phyloP scores from a whole-genome alignment of 83 land plant genomes.

The Diphasiastrum complanatum region DNA sequence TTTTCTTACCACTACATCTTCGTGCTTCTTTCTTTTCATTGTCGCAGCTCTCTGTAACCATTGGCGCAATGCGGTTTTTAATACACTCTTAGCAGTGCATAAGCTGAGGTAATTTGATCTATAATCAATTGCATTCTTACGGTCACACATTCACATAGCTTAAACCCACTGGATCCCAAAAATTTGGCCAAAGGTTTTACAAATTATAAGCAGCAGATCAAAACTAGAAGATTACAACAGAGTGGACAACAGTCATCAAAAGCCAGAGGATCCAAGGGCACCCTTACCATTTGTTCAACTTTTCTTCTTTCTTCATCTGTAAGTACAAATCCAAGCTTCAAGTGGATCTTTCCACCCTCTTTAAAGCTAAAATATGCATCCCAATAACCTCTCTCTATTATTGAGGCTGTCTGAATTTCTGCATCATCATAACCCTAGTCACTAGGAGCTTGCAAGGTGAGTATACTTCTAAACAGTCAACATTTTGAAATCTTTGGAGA shows the following conservation, averaged over 20 bases:
- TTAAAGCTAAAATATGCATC: conserved; percentile 29
- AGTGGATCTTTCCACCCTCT: conserved; percentile 33
- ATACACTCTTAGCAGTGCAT: too few species aligned
- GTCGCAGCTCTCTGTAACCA: conserved; percentile 21
- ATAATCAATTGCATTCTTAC: conserved; percentile 2
- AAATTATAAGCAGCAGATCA: not conserved
- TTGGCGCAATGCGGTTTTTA: too few species aligned
- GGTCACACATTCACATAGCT: not conserved
- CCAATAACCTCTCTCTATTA: conserved; percentile 31
- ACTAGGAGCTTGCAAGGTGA: not conserved
- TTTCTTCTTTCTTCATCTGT: conserved; percentile 35
- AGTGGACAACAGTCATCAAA: not conserved
- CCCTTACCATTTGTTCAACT: conserved; percentile 34
- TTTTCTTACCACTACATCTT: conserved; percentile 10
- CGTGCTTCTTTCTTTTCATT: conserved; percentile 1
- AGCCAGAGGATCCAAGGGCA: not conserved
- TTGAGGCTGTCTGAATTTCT: conserved; percentile 35
- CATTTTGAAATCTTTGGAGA: not conserved
- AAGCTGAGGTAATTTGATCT: too few species aligned
- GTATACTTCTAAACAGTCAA: not conserved
- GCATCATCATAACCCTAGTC: not conserved
- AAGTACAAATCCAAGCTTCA: conserved; percentile 31
- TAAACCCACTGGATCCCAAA: not conserved
- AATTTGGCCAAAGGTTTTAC: not conserved
- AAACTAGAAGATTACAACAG: too few species aligned